These are phyloP conservation scores for Ramularia collo-cygni DNA, from an alignment of 2,329 filamentous ascomycete species.

Conservation along the genomic window DNA sequence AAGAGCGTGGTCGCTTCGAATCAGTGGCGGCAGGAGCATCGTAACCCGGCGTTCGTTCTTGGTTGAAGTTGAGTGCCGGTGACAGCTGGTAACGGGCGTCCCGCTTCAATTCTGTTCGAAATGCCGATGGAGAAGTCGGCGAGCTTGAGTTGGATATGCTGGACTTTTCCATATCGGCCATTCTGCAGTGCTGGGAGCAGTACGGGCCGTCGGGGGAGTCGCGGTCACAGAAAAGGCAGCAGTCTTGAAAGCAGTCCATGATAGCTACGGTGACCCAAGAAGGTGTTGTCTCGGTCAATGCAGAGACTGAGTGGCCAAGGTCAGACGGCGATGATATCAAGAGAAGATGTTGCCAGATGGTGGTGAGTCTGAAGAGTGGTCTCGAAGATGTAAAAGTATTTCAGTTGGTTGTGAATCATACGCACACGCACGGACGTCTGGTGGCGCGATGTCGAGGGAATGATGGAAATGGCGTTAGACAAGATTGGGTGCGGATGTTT, in stretches of 20 bases:
- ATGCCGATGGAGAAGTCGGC: constrained; percentile 33
- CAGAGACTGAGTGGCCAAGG: neutral
- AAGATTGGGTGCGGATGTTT: too few species aligned
- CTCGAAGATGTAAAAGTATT: too few species aligned
- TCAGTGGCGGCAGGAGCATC: constrained; percentile 8
- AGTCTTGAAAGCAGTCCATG: constrained; percentile 76
- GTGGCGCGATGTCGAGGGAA: too few species aligned
- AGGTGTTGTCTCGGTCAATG: constrained; percentile 5
- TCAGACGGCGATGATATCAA: too few species aligned
- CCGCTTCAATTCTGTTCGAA: constrained; percentile 8
- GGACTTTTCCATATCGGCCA: constrained; percentile 78
- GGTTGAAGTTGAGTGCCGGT: constrained; percentile 39
- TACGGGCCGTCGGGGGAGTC: constrained; percentile 77
- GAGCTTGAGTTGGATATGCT: constrained; percentile 36
- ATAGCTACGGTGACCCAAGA: too few species aligned
- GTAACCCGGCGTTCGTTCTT: constrained; percentile 29
- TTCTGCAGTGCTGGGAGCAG: constrained; percentile 86
- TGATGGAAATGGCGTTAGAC: too few species aligned
- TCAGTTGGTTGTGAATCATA: too few species aligned
- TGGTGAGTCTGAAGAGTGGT: too few species aligned
- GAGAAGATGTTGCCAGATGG: too few species aligned
- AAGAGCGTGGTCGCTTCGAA: constrained; percentile 15
- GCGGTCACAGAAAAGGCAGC: constrained; percentile 90
- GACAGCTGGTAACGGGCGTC: constrained; percentile 10
- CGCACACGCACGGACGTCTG: too few species aligned